Evolutionary conservation across 257 asterid species (phyloP).

Genomic region (Craterostigma plantagineum): DNA sequence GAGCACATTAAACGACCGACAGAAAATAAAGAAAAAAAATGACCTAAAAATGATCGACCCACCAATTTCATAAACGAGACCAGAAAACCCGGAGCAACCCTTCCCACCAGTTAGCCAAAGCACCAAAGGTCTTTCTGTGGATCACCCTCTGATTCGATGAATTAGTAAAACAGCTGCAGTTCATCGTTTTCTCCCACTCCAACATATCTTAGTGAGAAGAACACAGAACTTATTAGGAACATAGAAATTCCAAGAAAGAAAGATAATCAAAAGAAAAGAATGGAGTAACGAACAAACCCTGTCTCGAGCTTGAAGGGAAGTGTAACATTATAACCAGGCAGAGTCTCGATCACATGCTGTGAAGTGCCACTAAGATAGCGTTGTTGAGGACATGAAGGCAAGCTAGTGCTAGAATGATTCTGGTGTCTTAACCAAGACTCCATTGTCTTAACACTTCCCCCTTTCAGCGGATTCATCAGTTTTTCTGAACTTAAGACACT

Average conservation of each 20-base stretch:
- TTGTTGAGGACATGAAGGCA: too few species aligned
- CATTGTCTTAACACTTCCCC: too few species aligned
- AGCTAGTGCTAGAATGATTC: too few species aligned
- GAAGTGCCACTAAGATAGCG: background rate
- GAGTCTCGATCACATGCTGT: slow-evolving; percentile 1
- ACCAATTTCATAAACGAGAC: slow-evolving; percentile 14
- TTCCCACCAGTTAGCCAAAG: slow-evolving; percentile 25
- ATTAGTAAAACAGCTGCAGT: slow-evolving; percentile 18
- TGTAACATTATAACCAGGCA: slow-evolving; percentile 9
- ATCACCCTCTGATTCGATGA: slow-evolving; percentile 14
- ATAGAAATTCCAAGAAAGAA: too few species aligned
- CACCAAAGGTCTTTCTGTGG: slow-evolving; percentile 14
- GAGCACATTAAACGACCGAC: background rate
- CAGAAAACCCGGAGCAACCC: slow-evolving; percentile 17
- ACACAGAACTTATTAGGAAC: too few species aligned
- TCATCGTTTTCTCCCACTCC: slow-evolving; percentile 12
- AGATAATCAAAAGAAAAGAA: too few species aligned
- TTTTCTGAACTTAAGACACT: too few species aligned
- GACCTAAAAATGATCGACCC: background rate
- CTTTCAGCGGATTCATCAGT: too few species aligned
- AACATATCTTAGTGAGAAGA: slow-evolving; percentile 8
- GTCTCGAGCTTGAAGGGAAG: slow-evolving; percentile 12
- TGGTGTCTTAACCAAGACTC: too few species aligned
- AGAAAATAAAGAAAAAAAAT: background rate
- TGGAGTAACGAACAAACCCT: slow-evolving; percentile 4